These are phyloP conservation scores for Globisporangium splendens DNA, from an alignment of 352 stramenopile genomes.

Conservation along the genomic window DNA sequence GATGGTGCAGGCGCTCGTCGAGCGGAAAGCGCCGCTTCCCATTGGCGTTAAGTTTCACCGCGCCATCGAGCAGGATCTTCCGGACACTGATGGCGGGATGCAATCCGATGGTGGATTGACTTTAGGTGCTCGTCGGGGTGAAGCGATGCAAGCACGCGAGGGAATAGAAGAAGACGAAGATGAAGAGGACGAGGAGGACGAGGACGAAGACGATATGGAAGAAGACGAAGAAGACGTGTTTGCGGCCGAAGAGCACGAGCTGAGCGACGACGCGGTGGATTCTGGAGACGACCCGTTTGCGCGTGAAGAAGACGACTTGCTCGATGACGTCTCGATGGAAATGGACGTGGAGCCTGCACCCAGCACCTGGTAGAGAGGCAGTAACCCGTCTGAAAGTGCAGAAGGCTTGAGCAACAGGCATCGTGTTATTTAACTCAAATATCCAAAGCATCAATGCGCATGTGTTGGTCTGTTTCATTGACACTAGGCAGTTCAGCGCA, in stretches of 20 bases:
- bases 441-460: too few species aligned
- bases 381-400: neutral
- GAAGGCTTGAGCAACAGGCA: too few species aligned
- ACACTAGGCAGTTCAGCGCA: too few species aligned
- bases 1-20: conserved; percentile 47
- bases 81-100: neutral
- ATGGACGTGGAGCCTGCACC: conserved; percentile 17
- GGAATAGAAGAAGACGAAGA: conserved; percentile 29
- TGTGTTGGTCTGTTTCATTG: too few species aligned
- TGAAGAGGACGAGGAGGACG: conserved; percentile 24
- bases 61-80: conserved; percentile 1
- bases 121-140: conserved; percentile 9
- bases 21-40: conserved; percentile 38
- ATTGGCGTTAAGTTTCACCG: conserved; percentile 65
- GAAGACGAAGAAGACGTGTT: conserved; percentile 28
- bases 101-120: conserved; percentile 1
- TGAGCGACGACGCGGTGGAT: conserved; percentile 17
- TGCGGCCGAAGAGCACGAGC: conserved; percentile 23
- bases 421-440: too few species aligned
- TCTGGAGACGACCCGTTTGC: conserved; percentile 30
- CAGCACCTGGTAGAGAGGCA: neutral
- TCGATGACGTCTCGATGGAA: conserved; percentile 39
- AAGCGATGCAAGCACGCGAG: conserved; percentile 12
- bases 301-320: conserved; percentile 27
- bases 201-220: conserved; percentile 15